A percentile compares a stretch with the other conserved stretches of the same genome.
phyloP scores from a whole-genome alignment of 805 yeast species.

The Wickerhamiella dianesei region DNA sequence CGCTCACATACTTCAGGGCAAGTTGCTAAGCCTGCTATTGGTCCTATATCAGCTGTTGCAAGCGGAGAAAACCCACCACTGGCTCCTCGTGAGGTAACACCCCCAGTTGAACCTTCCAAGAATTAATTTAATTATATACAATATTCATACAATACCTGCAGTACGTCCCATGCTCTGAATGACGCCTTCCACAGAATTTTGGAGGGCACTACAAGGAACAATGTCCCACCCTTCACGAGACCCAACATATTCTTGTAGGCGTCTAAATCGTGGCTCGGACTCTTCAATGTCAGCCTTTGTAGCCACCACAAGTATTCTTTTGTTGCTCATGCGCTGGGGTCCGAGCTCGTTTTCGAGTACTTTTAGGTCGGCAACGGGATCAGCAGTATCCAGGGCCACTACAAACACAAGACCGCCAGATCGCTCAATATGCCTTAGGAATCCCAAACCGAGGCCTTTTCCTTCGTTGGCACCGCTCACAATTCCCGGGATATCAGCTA shows the following conservation, averaged over 20 bases:
- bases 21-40: not conserved
- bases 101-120: not conserved
- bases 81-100: not conserved
- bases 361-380: conserved; percentile 56
- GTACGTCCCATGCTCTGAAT: conserved; percentile 50
- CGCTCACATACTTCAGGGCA: not conserved
- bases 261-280: conserved; percentile 35
- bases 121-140: too few species aligned
- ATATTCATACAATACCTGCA: conserved; percentile 8
- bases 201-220: conserved; percentile 74
- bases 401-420: conserved; percentile 85
- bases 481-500: conserved; percentile 96
- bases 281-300: conserved; percentile 81
- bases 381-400: conserved; percentile 49
- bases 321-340: conserved; percentile 39
- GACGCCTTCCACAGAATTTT: conserved; percentile 59
- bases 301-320: conserved; percentile 63
- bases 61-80: not conserved
- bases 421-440: conserved; percentile 82
- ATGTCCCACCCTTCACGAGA: conserved; percentile 41
- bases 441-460: conserved; percentile 88
- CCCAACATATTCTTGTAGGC: conserved; percentile 25
- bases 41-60: not conserved
- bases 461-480: conserved; percentile 73
- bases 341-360: conserved; percentile 63